phyloP scores from a whole-genome alignment of 2,329 filamentous ascomycete species.

The Thelonectria blattea region DNA sequence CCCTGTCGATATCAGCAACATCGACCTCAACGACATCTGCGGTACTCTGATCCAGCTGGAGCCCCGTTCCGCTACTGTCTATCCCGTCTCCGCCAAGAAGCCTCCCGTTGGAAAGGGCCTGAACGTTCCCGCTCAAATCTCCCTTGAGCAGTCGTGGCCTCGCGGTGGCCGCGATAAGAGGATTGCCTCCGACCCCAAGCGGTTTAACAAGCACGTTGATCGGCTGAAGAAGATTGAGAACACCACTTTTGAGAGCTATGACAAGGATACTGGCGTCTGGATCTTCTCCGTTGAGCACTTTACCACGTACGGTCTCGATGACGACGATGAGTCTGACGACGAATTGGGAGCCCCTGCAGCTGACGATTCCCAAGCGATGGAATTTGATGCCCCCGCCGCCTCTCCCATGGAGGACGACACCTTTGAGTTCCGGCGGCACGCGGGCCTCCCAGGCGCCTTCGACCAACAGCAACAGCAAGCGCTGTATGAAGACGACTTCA shows the following conservation, averaged over 20 bases:
- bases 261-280: constrained; percentile 83
- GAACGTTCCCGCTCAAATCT: constrained; percentile 88
- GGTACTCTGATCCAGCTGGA: constrained; percentile 78
- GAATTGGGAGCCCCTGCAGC: constrained; percentile 44
- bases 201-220: constrained; percentile 81
- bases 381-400: constrained; percentile 31
- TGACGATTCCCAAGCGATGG: constrained; percentile 25
- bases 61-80: constrained; percentile 85
- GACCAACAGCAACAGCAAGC: constrained; percentile 64
- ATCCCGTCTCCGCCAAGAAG: constrained; percentile 77
- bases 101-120: constrained; percentile 85
- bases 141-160: constrained; percentile 93
- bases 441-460: constrained; percentile 79
- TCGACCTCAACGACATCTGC: constrained; percentile 81
- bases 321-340: constrained; percentile 72
- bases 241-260: constrained; percentile 83
- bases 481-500: constrained; percentile 61
- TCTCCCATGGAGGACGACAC: constrained; percentile 59
- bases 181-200: constrained; percentile 60
- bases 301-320: constrained; percentile 89
- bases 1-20: constrained; percentile 79
- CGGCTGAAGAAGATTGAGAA: constrained; percentile 79
- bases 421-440: constrained; percentile 60
- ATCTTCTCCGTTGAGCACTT: constrained; percentile 94
- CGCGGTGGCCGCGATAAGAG: constrained; percentile 66